These are phyloP conservation scores for Thraustotheca clavata DNA, from an alignment of 352 stramenopile genomes.

Conservation along the genomic window DNA sequence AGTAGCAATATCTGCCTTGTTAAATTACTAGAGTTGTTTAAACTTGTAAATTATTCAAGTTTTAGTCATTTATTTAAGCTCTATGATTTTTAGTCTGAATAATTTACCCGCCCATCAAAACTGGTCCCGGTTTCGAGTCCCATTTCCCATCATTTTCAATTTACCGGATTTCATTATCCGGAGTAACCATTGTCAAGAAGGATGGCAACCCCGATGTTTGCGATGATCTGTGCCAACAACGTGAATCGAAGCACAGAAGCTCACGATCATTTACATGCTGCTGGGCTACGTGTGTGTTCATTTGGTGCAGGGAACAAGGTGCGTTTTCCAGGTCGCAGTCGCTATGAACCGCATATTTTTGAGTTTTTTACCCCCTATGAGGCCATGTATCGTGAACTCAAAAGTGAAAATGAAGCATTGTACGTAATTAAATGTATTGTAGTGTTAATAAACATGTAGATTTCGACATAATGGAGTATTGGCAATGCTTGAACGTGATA, in stretches of 20 bases:
- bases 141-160: too few relatives aligned
- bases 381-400: conserved; percentile 42
- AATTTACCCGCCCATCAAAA: too few relatives aligned
- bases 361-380: conserved; percentile 64
- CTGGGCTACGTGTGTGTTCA: conserved; percentile 56
- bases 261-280: conserved; percentile 42
- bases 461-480: conserved; percentile 56
- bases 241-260: conserved; percentile 78
- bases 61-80: too few relatives aligned
- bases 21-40: too few relatives aligned
- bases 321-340: conserved; percentile 41
- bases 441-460: conserved; percentile 22
- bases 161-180: too few relatives aligned
- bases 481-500: conserved; percentile 61
- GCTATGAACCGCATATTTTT: conserved; percentile 36
- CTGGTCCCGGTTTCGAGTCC: too few relatives aligned
- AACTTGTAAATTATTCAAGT: too few relatives aligned
- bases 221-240: conserved; percentile 83
- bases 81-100: too few relatives aligned
- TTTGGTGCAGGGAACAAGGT: conserved; percentile 58
- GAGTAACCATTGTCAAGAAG: too few relatives aligned
- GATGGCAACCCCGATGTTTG: conserved; percentile 45
- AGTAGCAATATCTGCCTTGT: too few relatives aligned
- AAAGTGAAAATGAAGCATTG: conserved; percentile 40
- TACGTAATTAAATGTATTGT: conserved; percentile 20